Evolutionary conservation across 2,329 filamentous ascomycete genomes (phyloP).

Genomic region (Colletotrichum sublineola): DNA sequence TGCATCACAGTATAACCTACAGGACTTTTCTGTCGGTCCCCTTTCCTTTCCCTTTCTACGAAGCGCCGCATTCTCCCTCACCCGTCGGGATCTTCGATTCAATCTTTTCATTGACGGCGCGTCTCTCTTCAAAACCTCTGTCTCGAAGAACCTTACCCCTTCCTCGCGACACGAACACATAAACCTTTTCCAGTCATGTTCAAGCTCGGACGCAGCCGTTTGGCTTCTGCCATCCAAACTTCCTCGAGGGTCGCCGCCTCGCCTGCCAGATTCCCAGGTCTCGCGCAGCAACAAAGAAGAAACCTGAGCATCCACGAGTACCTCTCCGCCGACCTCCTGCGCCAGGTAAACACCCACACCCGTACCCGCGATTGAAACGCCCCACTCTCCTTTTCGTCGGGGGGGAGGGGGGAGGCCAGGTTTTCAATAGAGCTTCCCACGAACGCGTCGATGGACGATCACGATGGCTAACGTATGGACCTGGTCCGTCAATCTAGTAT

Average conservation of each 20-base stretch:
- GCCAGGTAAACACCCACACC: conserved; percentile 64
- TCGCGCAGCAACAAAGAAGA: conserved; percentile 83
- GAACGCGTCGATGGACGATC: not conserved
- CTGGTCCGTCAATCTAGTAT: conserved; percentile 71
- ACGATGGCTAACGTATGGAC: conserved; percentile 33
- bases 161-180: conserved; percentile 28
- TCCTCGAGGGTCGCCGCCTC: conserved; percentile 59
- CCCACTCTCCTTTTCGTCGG: conserved; percentile 36
- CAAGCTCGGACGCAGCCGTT: conserved; percentile 85
- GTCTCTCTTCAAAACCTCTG: not conserved
- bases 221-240: conserved; percentile 84
- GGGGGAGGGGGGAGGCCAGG: conserved; percentile 19
- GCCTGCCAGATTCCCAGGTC: conserved; percentile 71
- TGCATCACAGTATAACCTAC: conserved; percentile 40
- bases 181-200: conserved; percentile 74
- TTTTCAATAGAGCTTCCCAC: conserved; percentile 26
- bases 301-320: conserved; percentile 98
- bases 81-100: conserved; percentile 28
- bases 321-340: conserved; percentile 92
- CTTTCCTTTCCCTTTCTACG: conserved; percentile 38
- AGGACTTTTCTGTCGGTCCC: conserved; percentile 32
- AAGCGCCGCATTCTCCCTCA: conserved; percentile 15
- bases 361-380: conserved; percentile 28
- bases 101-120: conserved; percentile 31
- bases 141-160: conserved; percentile 10